These are phyloP conservation scores for Licmophora abbreviata DNA, from an alignment of 108 stramenopile species.

Conservation along the genomic window DNA sequence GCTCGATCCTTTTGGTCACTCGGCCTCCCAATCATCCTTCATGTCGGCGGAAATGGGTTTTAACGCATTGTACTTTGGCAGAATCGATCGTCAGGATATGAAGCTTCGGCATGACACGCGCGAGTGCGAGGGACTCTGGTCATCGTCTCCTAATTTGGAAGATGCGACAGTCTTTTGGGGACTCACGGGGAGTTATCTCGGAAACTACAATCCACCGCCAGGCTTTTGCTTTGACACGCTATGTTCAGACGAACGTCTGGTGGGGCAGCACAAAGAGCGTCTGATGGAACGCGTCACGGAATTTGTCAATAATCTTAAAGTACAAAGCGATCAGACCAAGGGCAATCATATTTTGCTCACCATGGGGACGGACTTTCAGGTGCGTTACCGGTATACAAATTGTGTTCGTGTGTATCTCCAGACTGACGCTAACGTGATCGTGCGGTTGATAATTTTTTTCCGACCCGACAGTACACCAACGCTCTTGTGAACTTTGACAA, in stretches of 20 bases:
- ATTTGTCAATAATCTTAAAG: constrained; percentile 45
- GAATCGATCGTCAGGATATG: constrained; percentile 94
- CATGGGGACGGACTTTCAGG: constrained; percentile 76
- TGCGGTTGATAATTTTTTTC: background rate
- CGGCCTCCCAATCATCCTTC: constrained; percentile 82
- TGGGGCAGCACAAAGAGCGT: constrained; percentile 35
- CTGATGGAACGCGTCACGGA: constrained; percentile 21
- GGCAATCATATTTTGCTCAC: constrained; percentile 85
- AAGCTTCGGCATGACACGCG: constrained; percentile 44
- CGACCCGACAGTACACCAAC: constrained; percentile 23
- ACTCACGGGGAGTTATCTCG: constrained; percentile 62
- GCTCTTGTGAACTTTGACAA: constrained; percentile 44
- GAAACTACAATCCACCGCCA: constrained; percentile 72
- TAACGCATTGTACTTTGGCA: constrained; percentile 89
- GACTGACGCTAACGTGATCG: background rate
- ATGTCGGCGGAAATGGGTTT: constrained; percentile 77
- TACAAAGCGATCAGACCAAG: constrained; percentile 59
- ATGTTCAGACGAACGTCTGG: constrained; percentile 47
- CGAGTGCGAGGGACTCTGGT: constrained; percentile 82
- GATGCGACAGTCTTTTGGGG: constrained; percentile 76
- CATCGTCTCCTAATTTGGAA: constrained; percentile 28
- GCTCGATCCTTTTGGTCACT: constrained; percentile 97
- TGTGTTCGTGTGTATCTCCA: background rate
- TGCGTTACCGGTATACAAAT: constrained; percentile 8
- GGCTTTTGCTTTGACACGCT: constrained; percentile 77